Base-by-base conservation (phyloP, 805 yeast species). In the Teunomyces stri region DNA sequence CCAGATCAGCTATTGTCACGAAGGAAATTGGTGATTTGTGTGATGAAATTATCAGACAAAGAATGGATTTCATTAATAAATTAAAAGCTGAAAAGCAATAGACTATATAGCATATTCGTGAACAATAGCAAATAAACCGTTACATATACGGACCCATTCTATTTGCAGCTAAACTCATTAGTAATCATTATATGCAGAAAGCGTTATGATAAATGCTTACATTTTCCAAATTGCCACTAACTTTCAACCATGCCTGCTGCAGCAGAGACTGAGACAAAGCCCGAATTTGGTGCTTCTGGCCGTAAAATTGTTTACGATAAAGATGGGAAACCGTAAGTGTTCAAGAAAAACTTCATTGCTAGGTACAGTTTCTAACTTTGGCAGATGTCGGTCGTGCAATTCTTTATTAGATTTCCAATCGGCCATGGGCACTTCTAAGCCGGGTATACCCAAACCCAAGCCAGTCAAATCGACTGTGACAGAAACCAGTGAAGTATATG, bases 251-350 rank as follows among this genome's bases (percentile, higher is more conserved):
- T 33, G 45, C 30, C 40, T 28, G 39, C 22, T 21, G 15, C 22
- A 10, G 15, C 46, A 13, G 42, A 28, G 12, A 29, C 25, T 6
- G 27, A 28, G 28, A 13, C 18, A 15, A 61, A 53, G 53, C 83
- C 85, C 0, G 73, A 56, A 10, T 55, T 73, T 42, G 89, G 89
- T 0, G 70, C 78, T 2, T 61, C 78, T 18, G 96, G 96, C 0
- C 73, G 85, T 41, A 81, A 79, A 55, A 84, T 89, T 49, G 66
- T 89, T 18, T 81, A 87, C 48, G 97, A 88, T 60, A 84, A 88
- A 61, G 85, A 92, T 65, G 98, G 98, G 0, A 91, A 89, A 65
- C 97, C 97, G 90, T 87, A 74, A 62, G 94, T 81, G 20, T 20
- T 20, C 31, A 6, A 13, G 35, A 29, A 47, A 29, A 5, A 9